Evolutionary conservation across 2,329 filamentous ascomycete genomes (phyloP), one percentile per base, ranked within the genome.

Genomic region (Exophiala aquamarina): DNA sequence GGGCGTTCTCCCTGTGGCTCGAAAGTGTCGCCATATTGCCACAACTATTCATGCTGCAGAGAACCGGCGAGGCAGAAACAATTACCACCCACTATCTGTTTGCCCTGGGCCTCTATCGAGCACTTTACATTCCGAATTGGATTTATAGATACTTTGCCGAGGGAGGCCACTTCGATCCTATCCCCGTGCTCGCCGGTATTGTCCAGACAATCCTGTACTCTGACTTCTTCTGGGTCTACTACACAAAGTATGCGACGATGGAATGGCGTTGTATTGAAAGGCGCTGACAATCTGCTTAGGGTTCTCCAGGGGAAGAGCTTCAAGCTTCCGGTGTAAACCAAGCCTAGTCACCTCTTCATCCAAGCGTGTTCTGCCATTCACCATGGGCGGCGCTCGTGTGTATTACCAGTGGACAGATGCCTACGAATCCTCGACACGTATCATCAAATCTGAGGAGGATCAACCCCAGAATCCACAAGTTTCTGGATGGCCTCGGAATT

Each of bases 161-260:
- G 68, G 23, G 6, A 11, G 75, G 81, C 41, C 85, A 89, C 67
- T 86, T 86, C 59, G 91, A 97, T 66, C 87, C 84, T 56, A 94
- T 96, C 59, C 86, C 91, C 15, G 86, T 96, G 41, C 65, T 93
- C 54, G 93, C 94, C 3, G 93, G 93, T 10, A 79, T 97, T 46
- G 74, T 97, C 56, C 93, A 98, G 77, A 98, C 93, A 1, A 73
- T 98, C 39, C 77, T 98, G 49, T 98, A 98, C 75, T 95, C 89
- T 55, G 93, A 98, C 74, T 98, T 98, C 76, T 98, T 98, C 81
- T 98, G 91, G 79, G 92, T 98, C 63, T 98, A 98, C 76, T 98
- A 96, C 74, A 95, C 86, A 50, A 97, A 96, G 83, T 85, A 66
- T 68, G 79, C 71, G 19, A 18, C 23, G 32, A 10, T 19, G 8